A percentile compares a stretch with the other conserved stretches of the same genome.
phyloP scores from a whole-genome alignment of 352 stramenopile species.

The Globisporangium radiosum region DNA sequence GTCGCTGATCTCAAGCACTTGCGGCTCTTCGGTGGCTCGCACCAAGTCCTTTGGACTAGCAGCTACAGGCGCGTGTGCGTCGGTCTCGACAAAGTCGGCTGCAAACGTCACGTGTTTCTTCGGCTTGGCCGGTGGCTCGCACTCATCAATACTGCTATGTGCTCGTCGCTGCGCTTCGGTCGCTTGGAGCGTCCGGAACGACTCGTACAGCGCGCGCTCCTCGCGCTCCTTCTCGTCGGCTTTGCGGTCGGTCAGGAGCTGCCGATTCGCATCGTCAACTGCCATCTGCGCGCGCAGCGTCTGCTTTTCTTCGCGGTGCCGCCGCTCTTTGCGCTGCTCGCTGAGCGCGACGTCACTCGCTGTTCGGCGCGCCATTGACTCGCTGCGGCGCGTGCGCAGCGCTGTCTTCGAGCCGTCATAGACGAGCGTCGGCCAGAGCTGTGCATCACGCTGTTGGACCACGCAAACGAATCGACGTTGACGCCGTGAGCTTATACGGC shows the following conservation, averaged over 20 bases:
- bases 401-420: conserved; percentile 29
- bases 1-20: conserved; percentile 43
- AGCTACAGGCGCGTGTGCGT: neutral
- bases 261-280: conserved; percentile 66
- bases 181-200: conserved; percentile 40
- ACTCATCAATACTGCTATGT: neutral
- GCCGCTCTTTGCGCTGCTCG: conserved; percentile 45
- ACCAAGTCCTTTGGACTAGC: neutral
- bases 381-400: conserved; percentile 32
- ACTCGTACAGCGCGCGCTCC: conserved; percentile 75
- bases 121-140: neutral
- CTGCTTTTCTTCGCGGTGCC: conserved; percentile 62
- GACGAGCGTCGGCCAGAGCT: conserved; percentile 40
- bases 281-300: conserved; percentile 76
- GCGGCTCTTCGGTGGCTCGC: neutral
- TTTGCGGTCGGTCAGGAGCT: conserved; percentile 68
- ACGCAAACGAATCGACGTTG: too few species aligned
- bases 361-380: conserved; percentile 60
- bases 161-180: conserved; percentile 10
- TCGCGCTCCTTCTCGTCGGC: conserved; percentile 70
- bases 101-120: conserved; percentile 45
- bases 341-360: conserved; percentile 29
- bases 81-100: neutral
- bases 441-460: conserved; percentile 3
- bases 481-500: neutral